Evolutionary conservation across 441 rosid genomes (phyloP).

Genomic region (Monsonia emarginata): DNA sequence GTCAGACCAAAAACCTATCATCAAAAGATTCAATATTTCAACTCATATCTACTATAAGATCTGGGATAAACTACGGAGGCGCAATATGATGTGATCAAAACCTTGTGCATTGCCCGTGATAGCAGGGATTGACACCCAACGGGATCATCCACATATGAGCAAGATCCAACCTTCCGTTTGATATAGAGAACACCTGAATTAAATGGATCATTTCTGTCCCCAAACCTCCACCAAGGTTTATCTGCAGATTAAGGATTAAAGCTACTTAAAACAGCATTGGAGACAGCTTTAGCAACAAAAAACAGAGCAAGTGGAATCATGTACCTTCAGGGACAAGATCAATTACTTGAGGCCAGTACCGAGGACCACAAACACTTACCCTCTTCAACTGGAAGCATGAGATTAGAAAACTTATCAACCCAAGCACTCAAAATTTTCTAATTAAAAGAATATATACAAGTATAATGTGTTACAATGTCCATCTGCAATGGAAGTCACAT

Average conservation of each 20-base stretch:
- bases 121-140: conserved; percentile 84
- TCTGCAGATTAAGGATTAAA: conserved; percentile 35
- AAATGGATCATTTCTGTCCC: conserved; percentile 68
- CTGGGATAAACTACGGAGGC: conserved; percentile 8
- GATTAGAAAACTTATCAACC: conserved; percentile 13
- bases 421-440: conserved; percentile 11
- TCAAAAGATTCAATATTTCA: conserved; percentile 13
- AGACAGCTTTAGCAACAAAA: conserved; percentile 14
- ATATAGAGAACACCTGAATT: conserved; percentile 78
- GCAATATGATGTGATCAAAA: conserved; percentile 19
- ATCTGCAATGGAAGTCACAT: not conserved
- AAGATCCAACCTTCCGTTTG: conserved; percentile 92
- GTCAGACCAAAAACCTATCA: conserved; percentile 70
- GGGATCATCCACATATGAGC: conserved; percentile 95
- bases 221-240: conserved; percentile 79
- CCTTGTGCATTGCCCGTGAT: conserved; percentile 98
- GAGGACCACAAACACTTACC: conserved; percentile 82
- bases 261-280: conserved; percentile 3
- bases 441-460: conserved; percentile 13
- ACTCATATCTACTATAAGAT: conserved; percentile 4
- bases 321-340: conserved; percentile 84
- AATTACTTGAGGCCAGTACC: conserved; percentile 88
- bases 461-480: conserved; percentile 1
- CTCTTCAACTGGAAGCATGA: conserved; percentile 62
- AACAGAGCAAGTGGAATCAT: conserved; percentile 20